These are phyloP conservation scores for Geranium incanum DNA, from an alignment of 441 rosid species.

Conservation along the genomic window DNA sequence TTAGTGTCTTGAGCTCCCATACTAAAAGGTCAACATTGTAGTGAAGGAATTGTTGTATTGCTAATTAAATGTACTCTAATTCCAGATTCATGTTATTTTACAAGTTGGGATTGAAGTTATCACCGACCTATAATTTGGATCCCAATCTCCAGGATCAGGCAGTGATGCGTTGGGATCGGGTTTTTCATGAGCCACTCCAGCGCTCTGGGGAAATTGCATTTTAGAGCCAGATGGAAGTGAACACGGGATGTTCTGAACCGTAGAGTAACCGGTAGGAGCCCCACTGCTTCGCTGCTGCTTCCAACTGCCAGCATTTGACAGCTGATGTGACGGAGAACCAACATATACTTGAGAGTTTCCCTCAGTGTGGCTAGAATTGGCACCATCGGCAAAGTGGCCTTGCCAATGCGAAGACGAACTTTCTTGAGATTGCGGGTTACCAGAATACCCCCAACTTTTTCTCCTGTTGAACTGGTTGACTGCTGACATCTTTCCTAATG, in stretches of 20 bases:
- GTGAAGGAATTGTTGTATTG: neutral
- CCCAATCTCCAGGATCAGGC: slow-evolving; percentile 99
- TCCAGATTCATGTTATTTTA: neutral
- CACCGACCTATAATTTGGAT: slow-evolving; percentile 93
- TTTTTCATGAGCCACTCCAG: slow-evolving; percentile 47
- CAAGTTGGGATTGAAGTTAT: slow-evolving; percentile 7
- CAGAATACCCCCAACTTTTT: slow-evolving; percentile 71
- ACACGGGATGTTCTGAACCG: slow-evolving; percentile 42
- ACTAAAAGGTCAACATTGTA: neutral
- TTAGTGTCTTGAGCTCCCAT: neutral
- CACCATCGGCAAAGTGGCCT: slow-evolving; percentile 54
- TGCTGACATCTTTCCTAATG: slow-evolving; percentile 80
- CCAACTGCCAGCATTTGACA: slow-evolving; percentile 47
- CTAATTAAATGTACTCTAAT: neutral
- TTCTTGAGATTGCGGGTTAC: slow-evolving; percentile 73
- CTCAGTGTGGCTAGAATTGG: slow-evolving; percentile 46
- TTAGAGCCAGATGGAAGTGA: slow-evolving; percentile 36
- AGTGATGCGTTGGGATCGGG: slow-evolving; percentile 44
- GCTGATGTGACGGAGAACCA: slow-evolving; percentile 51
- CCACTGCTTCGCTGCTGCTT: slow-evolving; percentile 56
- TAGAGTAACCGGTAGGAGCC: slow-evolving; percentile 36
- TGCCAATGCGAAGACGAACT: slow-evolving; percentile 54
- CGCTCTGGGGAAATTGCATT: slow-evolving; percentile 37
- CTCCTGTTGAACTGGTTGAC: slow-evolving; percentile 78
- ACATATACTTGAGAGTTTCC: slow-evolving; percentile 43